Evolutionary conservation across 148 eudicot species (phyloP).

Genomic region (Fagopyrum tataricum): DNA sequence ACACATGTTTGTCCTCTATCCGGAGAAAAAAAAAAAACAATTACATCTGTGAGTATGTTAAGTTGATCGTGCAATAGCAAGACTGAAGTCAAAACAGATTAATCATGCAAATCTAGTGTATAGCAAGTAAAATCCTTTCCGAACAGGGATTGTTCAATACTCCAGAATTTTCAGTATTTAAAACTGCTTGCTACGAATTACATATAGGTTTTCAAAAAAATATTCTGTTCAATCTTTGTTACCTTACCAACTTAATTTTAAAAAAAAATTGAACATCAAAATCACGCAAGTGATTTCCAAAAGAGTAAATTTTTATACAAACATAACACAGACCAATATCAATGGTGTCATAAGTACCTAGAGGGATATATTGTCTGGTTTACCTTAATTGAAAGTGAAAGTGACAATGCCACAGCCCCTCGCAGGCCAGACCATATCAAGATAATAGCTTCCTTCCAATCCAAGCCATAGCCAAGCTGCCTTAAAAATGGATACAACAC

Average conservation of each 20-base stretch:
- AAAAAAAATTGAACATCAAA: neutral
- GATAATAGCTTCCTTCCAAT: conserved; percentile 90
- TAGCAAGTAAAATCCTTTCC: neutral
- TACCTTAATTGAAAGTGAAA: conserved; percentile 90
- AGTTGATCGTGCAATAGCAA: neutral
- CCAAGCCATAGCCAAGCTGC: conserved; percentile 87
- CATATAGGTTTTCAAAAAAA: neutral
- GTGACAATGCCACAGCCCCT: conserved; percentile 90
- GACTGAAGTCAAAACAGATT: neutral
- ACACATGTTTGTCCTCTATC: neutral
- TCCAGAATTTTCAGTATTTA: neutral
- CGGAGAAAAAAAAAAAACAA: neutral
- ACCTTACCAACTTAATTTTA: neutral
- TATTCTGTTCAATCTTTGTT: neutral
- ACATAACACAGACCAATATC: neutral
- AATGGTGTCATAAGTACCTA: neutral
- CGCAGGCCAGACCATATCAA: conserved; percentile 88
- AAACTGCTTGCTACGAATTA: neutral
- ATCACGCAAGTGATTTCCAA: neutral
- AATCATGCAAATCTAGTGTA: neutral
- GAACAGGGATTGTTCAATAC: neutral
- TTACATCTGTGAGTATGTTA: neutral
- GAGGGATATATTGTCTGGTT: conserved; percentile 17
- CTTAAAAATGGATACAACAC: conserved; percentile 62
- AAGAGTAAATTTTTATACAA: neutral